These are phyloP conservation scores for Salicornia ramosissima DNA, from an alignment of 148 eudicot species.

Conservation along the genomic window DNA sequence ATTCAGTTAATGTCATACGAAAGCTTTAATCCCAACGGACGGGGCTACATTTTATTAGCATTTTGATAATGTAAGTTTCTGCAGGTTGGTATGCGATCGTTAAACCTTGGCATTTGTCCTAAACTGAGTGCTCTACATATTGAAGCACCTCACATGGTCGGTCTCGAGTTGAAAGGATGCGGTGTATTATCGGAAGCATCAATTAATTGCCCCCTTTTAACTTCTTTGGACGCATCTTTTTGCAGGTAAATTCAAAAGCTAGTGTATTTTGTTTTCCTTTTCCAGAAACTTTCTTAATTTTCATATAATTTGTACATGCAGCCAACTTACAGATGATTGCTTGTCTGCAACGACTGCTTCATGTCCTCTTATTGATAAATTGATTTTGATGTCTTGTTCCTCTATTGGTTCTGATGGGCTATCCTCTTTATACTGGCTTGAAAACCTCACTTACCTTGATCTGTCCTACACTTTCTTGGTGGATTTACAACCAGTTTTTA, in stretches of 20 bases:
- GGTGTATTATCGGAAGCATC: conserved; percentile 89
- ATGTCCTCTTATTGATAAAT: conserved; percentile 71
- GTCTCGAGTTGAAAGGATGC: conserved; percentile 95
- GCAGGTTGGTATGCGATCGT: conserved; percentile 88
- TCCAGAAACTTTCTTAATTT: background rate
- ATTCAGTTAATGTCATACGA: too few relatives aligned
- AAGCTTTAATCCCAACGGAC: background rate
- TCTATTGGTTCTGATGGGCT: conserved; percentile 90
- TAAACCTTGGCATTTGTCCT: conserved; percentile 94
- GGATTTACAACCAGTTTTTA: conserved; percentile 75
- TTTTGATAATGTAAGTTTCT: background rate
- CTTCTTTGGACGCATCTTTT: conserved; percentile 93
- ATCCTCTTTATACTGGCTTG: conserved; percentile 54
- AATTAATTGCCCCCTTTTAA: conserved; percentile 70
- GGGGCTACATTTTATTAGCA: background rate
- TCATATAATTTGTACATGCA: conserved; percentile 29
- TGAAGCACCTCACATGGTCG: conserved; percentile 70
- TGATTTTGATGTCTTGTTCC: conserved; percentile 91
- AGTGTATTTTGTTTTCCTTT: background rate
- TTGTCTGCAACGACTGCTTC: conserved; percentile 81
- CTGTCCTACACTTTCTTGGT: conserved; percentile 85
- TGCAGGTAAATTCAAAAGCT: conserved; percentile 55
- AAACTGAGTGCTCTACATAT: conserved; percentile 64
- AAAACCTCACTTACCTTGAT: conserved; percentile 74
- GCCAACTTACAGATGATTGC: conserved; percentile 85